These are phyloP conservation scores for Musa balbisiana DNA, from an alignment of 202 grass and related monocot genomes.

Conservation along the genomic window DNA sequence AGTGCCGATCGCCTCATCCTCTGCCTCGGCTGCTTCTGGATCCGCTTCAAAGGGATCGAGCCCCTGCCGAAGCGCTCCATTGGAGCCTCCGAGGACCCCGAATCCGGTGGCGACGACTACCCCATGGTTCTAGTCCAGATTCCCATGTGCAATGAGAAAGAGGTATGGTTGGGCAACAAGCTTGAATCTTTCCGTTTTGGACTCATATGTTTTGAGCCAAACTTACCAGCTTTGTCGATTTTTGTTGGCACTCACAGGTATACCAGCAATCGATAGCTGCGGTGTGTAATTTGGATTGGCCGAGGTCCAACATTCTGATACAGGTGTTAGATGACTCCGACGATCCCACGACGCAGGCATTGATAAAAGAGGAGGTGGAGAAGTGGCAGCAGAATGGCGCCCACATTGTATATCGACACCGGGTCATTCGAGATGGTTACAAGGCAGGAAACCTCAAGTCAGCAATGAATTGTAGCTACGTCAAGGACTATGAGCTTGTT, in stretches of 20 bases:
- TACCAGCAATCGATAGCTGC: constrained; percentile 99
- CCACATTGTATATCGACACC: constrained; percentile 76
- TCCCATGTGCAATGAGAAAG: constrained; percentile 99
- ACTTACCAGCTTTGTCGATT: background rate
- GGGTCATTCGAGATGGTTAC: constrained; percentile 79
- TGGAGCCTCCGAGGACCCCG: constrained; percentile 34
- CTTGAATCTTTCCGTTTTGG: too few species aligned
- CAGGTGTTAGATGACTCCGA: constrained; percentile 96
- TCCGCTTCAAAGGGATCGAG: constrained; percentile 71
- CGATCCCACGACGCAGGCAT: constrained; percentile 53
- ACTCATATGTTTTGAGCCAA: too few species aligned
- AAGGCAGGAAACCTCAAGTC: constrained; percentile 99
- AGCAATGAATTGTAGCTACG: constrained; percentile 81
- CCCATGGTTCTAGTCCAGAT: constrained; percentile 95
- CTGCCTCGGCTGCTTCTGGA: constrained; percentile 92
- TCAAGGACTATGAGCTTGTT: constrained; percentile 94
- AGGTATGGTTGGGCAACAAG: constrained; percentile 38
- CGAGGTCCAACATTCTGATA: constrained; percentile 76
- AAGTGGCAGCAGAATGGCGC: constrained; percentile 85
- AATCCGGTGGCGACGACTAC: constrained; percentile 46
- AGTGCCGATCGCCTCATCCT: constrained; percentile 96
- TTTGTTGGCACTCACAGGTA: constrained; percentile 40
- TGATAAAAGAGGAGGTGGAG: constrained; percentile 79
- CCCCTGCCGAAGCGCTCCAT: constrained; percentile 40
- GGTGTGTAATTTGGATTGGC: constrained; percentile 95